Conservation (phyloP, 1,139 yeast species). For the Geotrichum bryndzae region DNA sequence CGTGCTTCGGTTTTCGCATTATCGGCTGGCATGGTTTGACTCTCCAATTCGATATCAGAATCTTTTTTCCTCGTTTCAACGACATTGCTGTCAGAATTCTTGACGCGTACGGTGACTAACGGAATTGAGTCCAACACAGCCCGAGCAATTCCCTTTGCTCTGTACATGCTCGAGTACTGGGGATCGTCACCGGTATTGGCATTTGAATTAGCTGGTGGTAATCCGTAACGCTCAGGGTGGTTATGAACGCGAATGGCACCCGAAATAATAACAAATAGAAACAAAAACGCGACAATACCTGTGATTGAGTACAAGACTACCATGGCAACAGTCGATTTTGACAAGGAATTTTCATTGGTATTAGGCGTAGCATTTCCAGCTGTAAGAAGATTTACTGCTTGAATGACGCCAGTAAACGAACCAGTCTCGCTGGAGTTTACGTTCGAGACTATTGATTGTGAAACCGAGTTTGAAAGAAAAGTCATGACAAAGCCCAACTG, state of each 20-base stretch:
- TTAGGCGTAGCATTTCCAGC: slow-evolving; percentile 11
- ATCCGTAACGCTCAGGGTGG: slow-evolving; percentile 36
- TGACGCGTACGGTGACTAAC: slow-evolving; percentile 29
- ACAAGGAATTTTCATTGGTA: slow-evolving; percentile 8
- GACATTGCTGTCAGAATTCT: slow-evolving; percentile 7
- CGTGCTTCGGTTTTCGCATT: neutral
- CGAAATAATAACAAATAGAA: slow-evolving; percentile 31
- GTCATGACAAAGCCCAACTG: slow-evolving; percentile 33
- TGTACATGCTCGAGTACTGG: slow-evolving; percentile 20
- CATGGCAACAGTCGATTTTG: slow-evolving; percentile 30
- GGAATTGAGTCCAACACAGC: slow-evolving; percentile 38
- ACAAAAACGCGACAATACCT: slow-evolving; percentile 32
- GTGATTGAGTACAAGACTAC: slow-evolving; percentile 31
- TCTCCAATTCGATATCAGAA: neutral
- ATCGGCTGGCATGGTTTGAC: neutral
- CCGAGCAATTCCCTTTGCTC: slow-evolving; percentile 35
- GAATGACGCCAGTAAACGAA: slow-evolving; percentile 18
- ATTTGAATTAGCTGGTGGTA: slow-evolving; percentile 19
- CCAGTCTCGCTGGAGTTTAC: slow-evolving; percentile 16
- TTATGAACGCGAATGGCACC: slow-evolving; percentile 35
- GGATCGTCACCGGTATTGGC: slow-evolving; percentile 16
- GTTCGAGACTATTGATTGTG: slow-evolving; percentile 25
- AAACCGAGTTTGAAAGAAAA: slow-evolving; percentile 24
- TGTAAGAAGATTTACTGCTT: slow-evolving; percentile 23
- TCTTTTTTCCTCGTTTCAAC: neutral